Evolutionary conservation across 768 basidiomycete species (phyloP).

Genomic region (Calocera cornea): DNA sequence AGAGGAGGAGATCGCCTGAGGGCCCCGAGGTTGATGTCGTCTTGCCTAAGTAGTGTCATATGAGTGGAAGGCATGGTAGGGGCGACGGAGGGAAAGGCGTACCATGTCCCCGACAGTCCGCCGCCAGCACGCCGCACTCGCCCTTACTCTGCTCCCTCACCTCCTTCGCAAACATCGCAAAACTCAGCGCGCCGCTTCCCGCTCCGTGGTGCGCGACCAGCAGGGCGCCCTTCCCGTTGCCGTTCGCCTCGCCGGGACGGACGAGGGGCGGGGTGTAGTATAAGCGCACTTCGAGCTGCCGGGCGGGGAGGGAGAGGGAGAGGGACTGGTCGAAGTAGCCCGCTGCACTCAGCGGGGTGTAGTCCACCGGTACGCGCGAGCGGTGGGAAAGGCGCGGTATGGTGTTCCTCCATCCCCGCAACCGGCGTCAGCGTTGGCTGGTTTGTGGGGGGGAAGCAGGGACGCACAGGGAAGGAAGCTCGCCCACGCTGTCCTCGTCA

Average conservation of each 20-base stretch:
- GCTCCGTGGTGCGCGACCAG: slow-evolving; percentile 93
- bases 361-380: slow-evolving; percentile 23
- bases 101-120: slow-evolving; percentile 87
- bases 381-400: neutral
- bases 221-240: slow-evolving; percentile 41
- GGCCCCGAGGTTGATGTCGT: slow-evolving; percentile 34
- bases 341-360: slow-evolving; percentile 62
- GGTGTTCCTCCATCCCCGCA: neutral
- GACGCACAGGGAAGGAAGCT: slow-evolving; percentile 31
- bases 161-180: slow-evolving; percentile 82
- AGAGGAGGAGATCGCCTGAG: slow-evolving; percentile 53
- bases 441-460: neutral
- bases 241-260: slow-evolving; percentile 24
- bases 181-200: slow-evolving; percentile 61
- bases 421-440: neutral
- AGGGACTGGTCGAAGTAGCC: slow-evolving; percentile 68
- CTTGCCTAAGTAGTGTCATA: slow-evolving; percentile 59
- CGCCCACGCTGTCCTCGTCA: slow-evolving; percentile 42
- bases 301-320: slow-evolving; percentile 52
- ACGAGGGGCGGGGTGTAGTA: slow-evolving; percentile 68
- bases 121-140: slow-evolving; percentile 65
- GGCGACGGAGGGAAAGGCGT: slow-evolving; percentile 16
- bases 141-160: slow-evolving; percentile 44
- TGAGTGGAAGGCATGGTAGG: too few species aligned
- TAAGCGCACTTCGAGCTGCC: slow-evolving; percentile 55